phyloP scores from a whole-genome alignment of 1,139 yeast species.

The Hemisphaericaspora subhashii region DNA sequence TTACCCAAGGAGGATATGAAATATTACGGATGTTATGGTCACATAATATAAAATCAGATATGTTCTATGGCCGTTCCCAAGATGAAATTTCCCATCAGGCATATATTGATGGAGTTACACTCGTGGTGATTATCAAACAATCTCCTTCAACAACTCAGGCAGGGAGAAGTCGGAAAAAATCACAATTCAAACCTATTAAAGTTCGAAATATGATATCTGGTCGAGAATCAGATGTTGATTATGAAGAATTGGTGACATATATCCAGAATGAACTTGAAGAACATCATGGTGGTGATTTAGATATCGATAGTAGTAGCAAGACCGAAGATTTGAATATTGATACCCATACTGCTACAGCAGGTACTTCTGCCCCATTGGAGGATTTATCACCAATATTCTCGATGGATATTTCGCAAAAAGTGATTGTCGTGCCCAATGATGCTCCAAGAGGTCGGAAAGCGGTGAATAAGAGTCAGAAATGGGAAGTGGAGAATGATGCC shows the following conservation, averaged over 20 bases:
- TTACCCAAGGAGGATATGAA: constrained; percentile 58
- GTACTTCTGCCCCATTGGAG: constrained; percentile 2
- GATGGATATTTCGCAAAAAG: constrained; percentile 55
- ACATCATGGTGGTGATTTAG: constrained; percentile 9
- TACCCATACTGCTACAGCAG: not conserved
- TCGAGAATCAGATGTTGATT: constrained; percentile 68
- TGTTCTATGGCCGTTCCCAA: constrained; percentile 45
- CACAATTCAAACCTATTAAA: constrained; percentile 66
- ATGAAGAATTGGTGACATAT: constrained; percentile 58
- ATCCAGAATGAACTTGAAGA: constrained; percentile 47
- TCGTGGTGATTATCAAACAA: constrained; percentile 68
- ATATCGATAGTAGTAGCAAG: constrained; percentile 6
- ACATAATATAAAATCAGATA: constrained; percentile 68
- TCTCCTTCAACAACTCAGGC: constrained; percentile 23
- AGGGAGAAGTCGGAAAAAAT: constrained; percentile 34
- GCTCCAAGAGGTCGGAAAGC: constrained; percentile 73
- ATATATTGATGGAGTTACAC: constrained; percentile 56
- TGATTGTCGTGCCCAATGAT: constrained; percentile 62
- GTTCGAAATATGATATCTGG: constrained; percentile 61
- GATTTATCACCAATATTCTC: constrained; percentile 31
- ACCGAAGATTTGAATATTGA: constrained; percentile 4
- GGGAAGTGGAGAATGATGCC: constrained; percentile 79
- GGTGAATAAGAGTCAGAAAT: constrained; percentile 66
- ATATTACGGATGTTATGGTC: constrained; percentile 70
- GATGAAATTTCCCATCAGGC: constrained; percentile 75